Evolutionary conservation across 257 asterid species (phyloP).

Genomic region (Anisodus acutangulus): DNA sequence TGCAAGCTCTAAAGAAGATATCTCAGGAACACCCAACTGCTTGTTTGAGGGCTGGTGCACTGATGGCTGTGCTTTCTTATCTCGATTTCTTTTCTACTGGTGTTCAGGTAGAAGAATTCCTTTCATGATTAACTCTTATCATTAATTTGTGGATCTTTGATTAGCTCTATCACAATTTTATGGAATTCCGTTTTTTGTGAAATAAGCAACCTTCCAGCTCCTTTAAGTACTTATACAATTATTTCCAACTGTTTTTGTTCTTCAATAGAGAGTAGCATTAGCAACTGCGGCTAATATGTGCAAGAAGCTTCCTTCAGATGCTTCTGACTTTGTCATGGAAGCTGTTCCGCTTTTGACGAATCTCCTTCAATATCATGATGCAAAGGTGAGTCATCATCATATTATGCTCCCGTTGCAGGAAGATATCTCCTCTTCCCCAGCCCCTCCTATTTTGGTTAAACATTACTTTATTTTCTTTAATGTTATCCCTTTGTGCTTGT

Average conservation of each 20-base stretch:
- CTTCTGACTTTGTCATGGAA: constrained; percentile 97
- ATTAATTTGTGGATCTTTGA: constrained; percentile 2
- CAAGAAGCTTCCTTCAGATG: constrained; percentile 97
- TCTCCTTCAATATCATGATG: constrained; percentile 96
- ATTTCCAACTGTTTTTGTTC: constrained; percentile 24
- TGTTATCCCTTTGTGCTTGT: constrained; percentile 18
- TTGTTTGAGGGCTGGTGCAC: constrained; percentile 97
- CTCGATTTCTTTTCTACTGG: constrained; percentile 99
- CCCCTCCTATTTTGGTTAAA: constrained; percentile 4
- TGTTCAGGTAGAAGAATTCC: constrained; percentile 72
- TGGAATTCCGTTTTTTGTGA: constrained; percentile 19
- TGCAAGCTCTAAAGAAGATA: constrained; percentile 98
- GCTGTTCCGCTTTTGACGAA: constrained; percentile 97
- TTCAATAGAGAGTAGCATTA: constrained; percentile 86
- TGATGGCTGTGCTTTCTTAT: constrained; percentile 99
- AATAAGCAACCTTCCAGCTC: background rate
- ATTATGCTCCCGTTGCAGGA: background rate
- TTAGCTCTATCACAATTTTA: background rate
- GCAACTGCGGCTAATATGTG: constrained; percentile 99
- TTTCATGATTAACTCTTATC: background rate
- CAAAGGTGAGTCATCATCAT: constrained; percentile 63
- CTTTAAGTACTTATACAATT: constrained; percentile 11
- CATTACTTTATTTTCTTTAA: constrained; percentile 26
- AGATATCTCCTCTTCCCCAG: background rate
- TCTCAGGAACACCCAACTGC: constrained; percentile 99